These are phyloP conservation scores for Colletotrichum sp. DNA, from an alignment of 2,329 filamentous ascomycete species.

Conservation along the genomic window DNA sequence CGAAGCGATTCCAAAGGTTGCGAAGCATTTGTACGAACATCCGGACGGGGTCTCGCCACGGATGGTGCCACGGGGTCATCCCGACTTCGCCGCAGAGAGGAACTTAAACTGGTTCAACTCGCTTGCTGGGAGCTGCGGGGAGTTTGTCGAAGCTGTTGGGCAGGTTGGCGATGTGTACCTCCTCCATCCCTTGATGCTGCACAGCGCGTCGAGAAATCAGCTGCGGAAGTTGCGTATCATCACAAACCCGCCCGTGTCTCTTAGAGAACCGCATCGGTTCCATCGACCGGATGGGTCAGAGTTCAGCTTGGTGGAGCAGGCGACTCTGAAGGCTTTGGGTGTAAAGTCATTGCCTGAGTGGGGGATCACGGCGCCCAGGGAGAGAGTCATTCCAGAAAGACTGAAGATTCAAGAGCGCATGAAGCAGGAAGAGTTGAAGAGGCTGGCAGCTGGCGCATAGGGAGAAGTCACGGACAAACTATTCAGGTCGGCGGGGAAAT, in stretches of 20 bases:
- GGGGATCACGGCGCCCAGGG: slow-evolving; percentile 54
- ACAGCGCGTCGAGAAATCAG: slow-evolving; percentile 49
- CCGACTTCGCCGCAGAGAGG: slow-evolving; percentile 46
- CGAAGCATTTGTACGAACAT: slow-evolving; percentile 63
- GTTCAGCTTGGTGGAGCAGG: slow-evolving; percentile 62
- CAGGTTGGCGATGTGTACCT: slow-evolving; percentile 62
- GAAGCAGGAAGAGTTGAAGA: slow-evolving; percentile 39
- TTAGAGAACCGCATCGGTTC: slow-evolving; percentile 58
- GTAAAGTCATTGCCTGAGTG: slow-evolving; percentile 54
- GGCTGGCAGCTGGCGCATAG: slow-evolving; percentile 35
- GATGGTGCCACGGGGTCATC: slow-evolving; percentile 63
- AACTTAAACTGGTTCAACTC: slow-evolving; percentile 51
- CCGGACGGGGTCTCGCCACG: slow-evolving; percentile 70
- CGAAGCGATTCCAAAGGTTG: slow-evolving; percentile 61
- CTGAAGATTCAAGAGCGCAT: slow-evolving; percentile 31
- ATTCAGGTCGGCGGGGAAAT: too few relatives aligned
- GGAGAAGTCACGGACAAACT: too few relatives aligned
- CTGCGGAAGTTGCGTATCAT: slow-evolving; percentile 29
- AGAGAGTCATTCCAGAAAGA: slow-evolving; percentile 49
- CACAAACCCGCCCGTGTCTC: slow-evolving; percentile 43
- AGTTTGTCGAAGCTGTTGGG: slow-evolving; percentile 61
- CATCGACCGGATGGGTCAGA: slow-evolving; percentile 45
- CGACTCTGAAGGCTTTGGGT: slow-evolving; percentile 56
- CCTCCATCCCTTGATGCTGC: slow-evolving; percentile 66
- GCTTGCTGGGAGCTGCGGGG: slow-evolving; percentile 43